Conservation (phyloP, 176 grass and related monocot genomes). For the Hyparrhenia diplandra region DNA sequence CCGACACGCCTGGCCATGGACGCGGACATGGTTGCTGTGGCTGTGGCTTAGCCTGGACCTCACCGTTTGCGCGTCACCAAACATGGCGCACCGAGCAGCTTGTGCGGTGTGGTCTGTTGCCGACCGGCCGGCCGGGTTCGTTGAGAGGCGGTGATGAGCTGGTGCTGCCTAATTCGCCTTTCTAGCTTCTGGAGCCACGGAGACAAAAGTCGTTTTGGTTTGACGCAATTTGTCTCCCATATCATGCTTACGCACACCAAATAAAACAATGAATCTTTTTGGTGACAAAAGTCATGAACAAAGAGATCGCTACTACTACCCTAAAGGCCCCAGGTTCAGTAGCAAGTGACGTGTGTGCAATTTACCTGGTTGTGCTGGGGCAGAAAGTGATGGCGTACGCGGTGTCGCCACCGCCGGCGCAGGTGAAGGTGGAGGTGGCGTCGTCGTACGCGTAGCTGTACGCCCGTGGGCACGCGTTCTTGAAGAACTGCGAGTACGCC, state of each 20-base stretch:
- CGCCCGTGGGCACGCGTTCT: slow-evolving; percentile 66
- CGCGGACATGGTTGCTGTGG: background rate
- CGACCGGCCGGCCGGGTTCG: background rate
- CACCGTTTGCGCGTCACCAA: background rate
- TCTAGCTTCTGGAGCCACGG: background rate
- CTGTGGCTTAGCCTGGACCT: background rate
- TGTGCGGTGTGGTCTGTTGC: background rate
- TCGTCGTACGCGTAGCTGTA: slow-evolving; percentile 97
- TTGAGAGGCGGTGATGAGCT: background rate
- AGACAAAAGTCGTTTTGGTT: background rate
- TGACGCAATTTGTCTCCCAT: background rate
- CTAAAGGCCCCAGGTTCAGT: no score
- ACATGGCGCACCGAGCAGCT: background rate
- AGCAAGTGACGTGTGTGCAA: background rate
- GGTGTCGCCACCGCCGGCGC: slow-evolving; percentile 35
- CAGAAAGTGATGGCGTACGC: slow-evolving; percentile 72
- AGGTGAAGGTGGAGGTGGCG: slow-evolving; percentile 78
- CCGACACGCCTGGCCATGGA: background rate
- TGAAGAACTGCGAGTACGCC: slow-evolving; percentile 76
- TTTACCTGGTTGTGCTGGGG: slow-evolving; percentile 35
- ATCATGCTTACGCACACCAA: background rate
- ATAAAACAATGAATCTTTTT: background rate
- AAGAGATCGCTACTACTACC: no score
- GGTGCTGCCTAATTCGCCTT: background rate
- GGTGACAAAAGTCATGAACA: background rate